Conservation (phyloP, 352 stramenopile genomes). For the Nothophytophthora sp. region DNA sequence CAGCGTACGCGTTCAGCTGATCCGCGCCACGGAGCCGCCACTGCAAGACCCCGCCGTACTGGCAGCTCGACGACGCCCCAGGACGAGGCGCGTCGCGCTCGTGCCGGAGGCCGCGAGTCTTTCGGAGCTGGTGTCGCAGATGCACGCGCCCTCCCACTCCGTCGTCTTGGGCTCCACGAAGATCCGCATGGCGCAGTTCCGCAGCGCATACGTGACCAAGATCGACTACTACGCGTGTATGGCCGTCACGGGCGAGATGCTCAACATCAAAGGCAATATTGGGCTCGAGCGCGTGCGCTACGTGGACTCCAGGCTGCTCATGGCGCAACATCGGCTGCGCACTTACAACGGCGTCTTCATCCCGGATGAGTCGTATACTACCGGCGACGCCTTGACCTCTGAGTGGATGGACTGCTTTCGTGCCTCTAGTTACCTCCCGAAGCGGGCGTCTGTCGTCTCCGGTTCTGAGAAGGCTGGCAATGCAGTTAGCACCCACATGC, state of each 20-base stretch:
- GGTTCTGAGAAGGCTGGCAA: not conserved
- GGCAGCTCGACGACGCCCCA: conserved; percentile 24
- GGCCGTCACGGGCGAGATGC: conserved; percentile 74
- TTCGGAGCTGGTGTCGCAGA: conserved; percentile 39
- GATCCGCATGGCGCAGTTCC: conserved; percentile 80
- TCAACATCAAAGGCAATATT: conserved; percentile 87
- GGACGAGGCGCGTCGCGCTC: conserved; percentile 43
- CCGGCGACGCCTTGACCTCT: conserved; percentile 58
- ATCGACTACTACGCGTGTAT: conserved; percentile 87
- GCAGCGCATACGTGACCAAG: conserved; percentile 83
- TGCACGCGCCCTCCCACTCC: conserved; percentile 37
- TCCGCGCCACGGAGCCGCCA: conserved; percentile 73
- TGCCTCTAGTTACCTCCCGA: conserved; percentile 30
- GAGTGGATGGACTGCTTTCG: conserved; percentile 87
- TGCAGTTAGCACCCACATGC: not conserved
- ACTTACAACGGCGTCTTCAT: conserved; percentile 74
- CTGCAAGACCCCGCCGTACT: conserved; percentile 48
- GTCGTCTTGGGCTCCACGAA: conserved; percentile 71
- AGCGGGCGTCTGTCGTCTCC: not conserved
- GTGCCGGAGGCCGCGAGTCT: conserved; percentile 26
- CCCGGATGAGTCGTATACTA: conserved; percentile 65
- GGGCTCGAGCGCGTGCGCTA: conserved; percentile 76
- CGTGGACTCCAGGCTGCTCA: conserved; percentile 70
- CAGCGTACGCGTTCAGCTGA: conserved; percentile 75
- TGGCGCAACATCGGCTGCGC: conserved; percentile 57